Evolutionary conservation across 2,329 filamentous ascomycete genomes (phyloP), one percentile per base, ranked within the genome.

Genomic region (Aspergillus arachidicola): DNA sequence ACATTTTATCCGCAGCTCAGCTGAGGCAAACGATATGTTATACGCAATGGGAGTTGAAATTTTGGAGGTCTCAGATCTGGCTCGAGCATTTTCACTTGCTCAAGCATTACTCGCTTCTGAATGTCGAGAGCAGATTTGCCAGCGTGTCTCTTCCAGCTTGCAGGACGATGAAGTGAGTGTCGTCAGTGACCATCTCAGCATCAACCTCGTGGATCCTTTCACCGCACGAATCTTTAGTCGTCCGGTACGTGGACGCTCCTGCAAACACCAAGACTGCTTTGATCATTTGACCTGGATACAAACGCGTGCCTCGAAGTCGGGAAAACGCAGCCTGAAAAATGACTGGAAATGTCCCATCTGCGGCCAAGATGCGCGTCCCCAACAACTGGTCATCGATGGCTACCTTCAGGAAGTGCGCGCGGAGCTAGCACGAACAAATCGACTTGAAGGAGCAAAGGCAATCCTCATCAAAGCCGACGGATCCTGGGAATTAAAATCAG

Each of bases 341-440:
- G 86, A 87, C 58, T 97, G 94, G 93, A 90, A 86, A 66, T 99
- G 95, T 71, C 95, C 95, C 0, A 87, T 96, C 34, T 98, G 94
- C 76, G 83, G 83, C 30, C 81, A 80, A 36, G 94, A 97, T 75
- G 93, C 91, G 12, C 86, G 94, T 16, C 95, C 94, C 0, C 81
- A 83, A 28, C 86, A 81, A 64, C 84, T 98, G 1, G 76, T 87
- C 2, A 81, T 94, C 6, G 94, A 98, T 71, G 86, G 86, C 1
- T 97, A 93, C 73, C 81, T 97, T 51, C 73, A 83, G 14, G 78
- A 85, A 0, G 87, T 97, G 0, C 84, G 87, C 16, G 71, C 76
- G 1, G 75, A 84, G 54, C 80, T 96, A 12, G 80, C 81, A 48
- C 69, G 74, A 12, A 77, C 81, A 30, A 79, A 83, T 21, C 78